These are phyloP conservation scores for Capronia americana DNA, from an alignment of 2,329 filamentous ascomycete species.

Conservation along the genomic window DNA sequence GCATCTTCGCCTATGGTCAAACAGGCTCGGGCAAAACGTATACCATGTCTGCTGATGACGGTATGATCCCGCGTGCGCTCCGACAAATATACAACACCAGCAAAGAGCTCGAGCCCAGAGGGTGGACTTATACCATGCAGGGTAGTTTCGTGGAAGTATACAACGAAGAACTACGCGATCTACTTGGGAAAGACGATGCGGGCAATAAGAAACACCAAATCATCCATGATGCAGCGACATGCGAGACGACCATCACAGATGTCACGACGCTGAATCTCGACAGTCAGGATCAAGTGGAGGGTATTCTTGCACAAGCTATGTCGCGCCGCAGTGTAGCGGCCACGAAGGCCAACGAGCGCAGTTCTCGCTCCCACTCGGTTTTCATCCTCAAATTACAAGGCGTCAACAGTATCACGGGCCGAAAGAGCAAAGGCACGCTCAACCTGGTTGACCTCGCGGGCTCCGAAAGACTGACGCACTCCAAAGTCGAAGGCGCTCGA, in stretches of 20 bases:
- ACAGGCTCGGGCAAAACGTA: conserved; percentile 96
- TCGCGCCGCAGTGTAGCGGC: conserved; percentile 90
- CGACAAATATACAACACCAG: conserved; percentile 93
- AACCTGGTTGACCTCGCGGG: conserved; percentile 96
- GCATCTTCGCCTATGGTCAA: conserved; percentile 98
- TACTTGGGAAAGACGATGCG: conserved; percentile 76
- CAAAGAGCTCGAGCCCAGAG: conserved; percentile 81
- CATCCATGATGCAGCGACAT: conserved; percentile 79
- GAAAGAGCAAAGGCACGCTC: conserved; percentile 88
- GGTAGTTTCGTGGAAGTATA: conserved; percentile 97
- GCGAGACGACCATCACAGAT: conserved; percentile 82
- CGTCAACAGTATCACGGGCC: conserved; percentile 74
- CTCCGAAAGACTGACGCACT: conserved; percentile 87
- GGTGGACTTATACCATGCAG: conserved; percentile 93
- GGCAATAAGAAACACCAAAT: conserved; percentile 88
- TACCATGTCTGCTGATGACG: conserved; percentile 89
- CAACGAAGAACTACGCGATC: conserved; percentile 94
- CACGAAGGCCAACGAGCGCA: conserved; percentile 96
- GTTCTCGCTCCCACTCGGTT: conserved; percentile 91
- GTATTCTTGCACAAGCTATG: conserved; percentile 78
- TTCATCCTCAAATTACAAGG: conserved; percentile 80
- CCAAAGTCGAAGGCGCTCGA: conserved; percentile 81
- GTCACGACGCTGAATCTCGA: conserved; percentile 78
- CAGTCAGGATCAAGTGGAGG: conserved; percentile 78
- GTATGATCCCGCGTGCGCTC: conserved; percentile 94